Conservation (phyloP, 768 basidiomycete species). For the Panus rudis region DNA sequence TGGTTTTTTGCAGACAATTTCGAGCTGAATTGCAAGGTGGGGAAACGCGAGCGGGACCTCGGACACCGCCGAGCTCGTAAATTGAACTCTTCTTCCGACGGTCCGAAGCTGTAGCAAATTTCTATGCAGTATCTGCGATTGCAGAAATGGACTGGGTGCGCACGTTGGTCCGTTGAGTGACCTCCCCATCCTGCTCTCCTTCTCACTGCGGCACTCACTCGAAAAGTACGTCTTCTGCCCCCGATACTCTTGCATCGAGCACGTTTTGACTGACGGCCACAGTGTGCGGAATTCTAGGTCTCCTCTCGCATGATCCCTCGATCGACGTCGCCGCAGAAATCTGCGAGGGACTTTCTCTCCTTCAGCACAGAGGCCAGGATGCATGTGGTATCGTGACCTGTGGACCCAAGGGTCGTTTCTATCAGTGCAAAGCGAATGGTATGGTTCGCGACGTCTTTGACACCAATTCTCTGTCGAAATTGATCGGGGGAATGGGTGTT, state of each 20-base stretch:
- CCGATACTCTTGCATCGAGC: background rate
- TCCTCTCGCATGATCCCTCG: constrained; percentile 73
- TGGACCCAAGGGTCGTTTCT: constrained; percentile 90
- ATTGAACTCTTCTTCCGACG: no score
- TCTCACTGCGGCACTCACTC: background rate
- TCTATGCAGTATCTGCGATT: no score
- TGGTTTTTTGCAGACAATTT: no score
- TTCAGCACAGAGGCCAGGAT: constrained; percentile 97
- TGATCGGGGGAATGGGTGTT: constrained; percentile 94
- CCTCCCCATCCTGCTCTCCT: background rate
- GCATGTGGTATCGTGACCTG: constrained; percentile 97
- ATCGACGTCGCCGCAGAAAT: constrained; percentile 81
- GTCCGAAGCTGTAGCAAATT: no score
- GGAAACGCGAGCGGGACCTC: no score
- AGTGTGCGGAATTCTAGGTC: constrained; percentile 93
- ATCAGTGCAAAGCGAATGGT: constrained; percentile 98
- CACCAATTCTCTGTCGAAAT: constrained; percentile 58
- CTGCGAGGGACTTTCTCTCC: constrained; percentile 87
- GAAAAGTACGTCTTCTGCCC: constrained; percentile 21
- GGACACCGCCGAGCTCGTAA: no score
- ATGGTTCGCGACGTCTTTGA: constrained; percentile 99
- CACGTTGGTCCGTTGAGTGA: background rate
- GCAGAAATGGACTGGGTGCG: background rate
- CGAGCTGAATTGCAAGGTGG: no score
- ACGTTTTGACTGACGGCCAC: constrained; percentile 7